phyloP scores from a whole-genome alignment of 1,284 basidiomycete species.

The Microstroma glucosiphilum region DNA sequence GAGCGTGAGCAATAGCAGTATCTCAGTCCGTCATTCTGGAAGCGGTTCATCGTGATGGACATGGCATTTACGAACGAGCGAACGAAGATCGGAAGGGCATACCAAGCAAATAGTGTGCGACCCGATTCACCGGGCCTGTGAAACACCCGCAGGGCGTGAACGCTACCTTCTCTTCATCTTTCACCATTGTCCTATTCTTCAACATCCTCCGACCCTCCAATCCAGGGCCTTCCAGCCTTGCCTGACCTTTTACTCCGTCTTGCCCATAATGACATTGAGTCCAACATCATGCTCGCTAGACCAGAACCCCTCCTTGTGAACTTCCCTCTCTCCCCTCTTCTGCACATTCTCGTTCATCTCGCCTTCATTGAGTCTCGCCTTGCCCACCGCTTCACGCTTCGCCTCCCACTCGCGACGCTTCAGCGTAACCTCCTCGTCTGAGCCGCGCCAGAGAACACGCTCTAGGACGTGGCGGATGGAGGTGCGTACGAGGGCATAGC shows the following conservation, averaged over 20 bases:
- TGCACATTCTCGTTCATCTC: neutral
- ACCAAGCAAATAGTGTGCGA: no score
- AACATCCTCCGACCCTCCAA: neutral
- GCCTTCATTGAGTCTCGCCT: neutral
- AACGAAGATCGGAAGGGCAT: no score
- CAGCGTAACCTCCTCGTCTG: conserved; percentile 34
- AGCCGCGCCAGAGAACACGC: conserved; percentile 38
- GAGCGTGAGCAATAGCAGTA: no score
- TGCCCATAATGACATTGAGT: neutral
- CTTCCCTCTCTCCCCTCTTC: neutral
- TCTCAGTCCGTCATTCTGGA: no score
- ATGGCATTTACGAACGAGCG: no score
- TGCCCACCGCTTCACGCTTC: conserved; percentile 3
- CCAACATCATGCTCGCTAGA: neutral
- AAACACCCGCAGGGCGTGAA: no score
- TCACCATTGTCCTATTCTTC: no score
- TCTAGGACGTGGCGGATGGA: conserved; percentile 37
- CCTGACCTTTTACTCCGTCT: neutral
- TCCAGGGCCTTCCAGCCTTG: no score
- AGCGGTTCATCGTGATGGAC: no score
- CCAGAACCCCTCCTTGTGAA: neutral
- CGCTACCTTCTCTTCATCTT: no score
- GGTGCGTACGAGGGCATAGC: conserved; percentile 30
- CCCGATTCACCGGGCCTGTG: no score
- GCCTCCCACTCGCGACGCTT: conserved; percentile 36